Evolutionary conservation across 768 basidiomycete genomes (phyloP).

Genomic region (Phylloporus sp.): DNA sequence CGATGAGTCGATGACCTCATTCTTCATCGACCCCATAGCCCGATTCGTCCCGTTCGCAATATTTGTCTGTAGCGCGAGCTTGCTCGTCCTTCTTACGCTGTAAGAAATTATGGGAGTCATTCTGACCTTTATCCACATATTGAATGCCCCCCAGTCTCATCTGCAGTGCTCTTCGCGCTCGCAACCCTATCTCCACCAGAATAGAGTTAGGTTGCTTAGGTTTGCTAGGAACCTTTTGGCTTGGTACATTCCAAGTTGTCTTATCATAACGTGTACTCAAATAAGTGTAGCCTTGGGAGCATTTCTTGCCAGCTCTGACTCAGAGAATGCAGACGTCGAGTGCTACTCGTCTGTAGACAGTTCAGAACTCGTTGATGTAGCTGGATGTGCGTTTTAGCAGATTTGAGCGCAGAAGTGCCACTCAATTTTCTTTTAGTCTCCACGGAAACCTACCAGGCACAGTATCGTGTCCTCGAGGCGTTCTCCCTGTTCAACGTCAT

Average conservation of each 20-base stretch:
- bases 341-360: constrained; percentile 61
- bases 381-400: constrained; percentile 54
- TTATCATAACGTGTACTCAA: constrained; percentile 9
- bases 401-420: constrained; percentile 2
- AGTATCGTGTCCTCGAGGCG: constrained; percentile 77
- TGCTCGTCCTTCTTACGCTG: constrained; percentile 67
- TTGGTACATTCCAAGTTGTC: constrained; percentile 46
- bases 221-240: constrained; percentile 73
- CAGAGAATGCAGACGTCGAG: constrained; percentile 77
- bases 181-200: constrained; percentile 77
- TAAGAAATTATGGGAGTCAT: constrained; percentile 34
- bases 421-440: constrained; percentile 50
- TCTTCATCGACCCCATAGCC: constrained; percentile 41
- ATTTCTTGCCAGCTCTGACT: constrained; percentile 69
- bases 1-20: not conserved
- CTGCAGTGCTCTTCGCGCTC: constrained; percentile 58
- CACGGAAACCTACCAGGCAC: constrained; percentile 84
- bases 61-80: constrained; percentile 69
- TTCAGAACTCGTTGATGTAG: constrained; percentile 52
- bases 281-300: constrained; percentile 59
- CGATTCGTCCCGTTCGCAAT: constrained; percentile 85
- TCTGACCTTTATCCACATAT: not conserved
- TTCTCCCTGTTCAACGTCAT: constrained; percentile 77
- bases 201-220: constrained; percentile 71
- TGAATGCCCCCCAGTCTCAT: constrained; percentile 44